Evolutionary conservation across 202 grass and related monocot genomes (phyloP), one percentile per base, ranked within the genome.

Genomic region (Brachypodium distachyon): DNA sequence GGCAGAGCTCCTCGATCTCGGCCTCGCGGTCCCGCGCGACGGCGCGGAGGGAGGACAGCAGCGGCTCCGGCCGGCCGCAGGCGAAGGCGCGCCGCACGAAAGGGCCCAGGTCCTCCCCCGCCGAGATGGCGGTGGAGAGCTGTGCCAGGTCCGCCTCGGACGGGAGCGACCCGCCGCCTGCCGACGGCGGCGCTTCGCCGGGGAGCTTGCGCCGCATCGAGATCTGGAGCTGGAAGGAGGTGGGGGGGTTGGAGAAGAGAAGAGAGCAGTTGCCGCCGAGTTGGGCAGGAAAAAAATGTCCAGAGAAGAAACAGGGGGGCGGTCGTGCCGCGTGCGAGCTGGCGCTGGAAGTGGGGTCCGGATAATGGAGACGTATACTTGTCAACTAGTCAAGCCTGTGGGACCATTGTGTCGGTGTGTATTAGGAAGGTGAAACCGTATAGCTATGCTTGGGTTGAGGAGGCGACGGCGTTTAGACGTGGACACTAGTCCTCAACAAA

Each of bases 1-100:
- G 87, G 86, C 94, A 97, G 53, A 97, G 83, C 67, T 94, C 95
- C 77, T 98, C 95, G 73, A 98, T 98, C 79, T 98, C 91, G 4
- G 87, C 80, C 77, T 98, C 95, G 63, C 93, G 90, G 79, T 88
- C 88, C 42, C 91, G 82, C 13, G 89, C 71, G 43, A 83, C 87
- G 34, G 77, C 80, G 9, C 91, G 87, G 67, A 95, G 85, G 39
- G 85, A 74, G 26, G 85, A 83, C 7, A 94, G 86, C 47, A 94
- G 52, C 47, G 91, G 82, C 77, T 97, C 91, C 3, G 87, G 89
- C 6, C 95, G 89, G 0, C 82, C 95, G 10, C 89, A 94, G 27
- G 76, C 85, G 80, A 92, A 98, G 0, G 85, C 91, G 19, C 85
- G 80, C 9, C 91, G 91, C 23, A 98, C 89, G 74, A 98, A 98